Percentiles rank a stretch among this genome's conserved stretches.
Conservation (phyloP, 257 asterid species). For the Echites panduratus region DNA sequence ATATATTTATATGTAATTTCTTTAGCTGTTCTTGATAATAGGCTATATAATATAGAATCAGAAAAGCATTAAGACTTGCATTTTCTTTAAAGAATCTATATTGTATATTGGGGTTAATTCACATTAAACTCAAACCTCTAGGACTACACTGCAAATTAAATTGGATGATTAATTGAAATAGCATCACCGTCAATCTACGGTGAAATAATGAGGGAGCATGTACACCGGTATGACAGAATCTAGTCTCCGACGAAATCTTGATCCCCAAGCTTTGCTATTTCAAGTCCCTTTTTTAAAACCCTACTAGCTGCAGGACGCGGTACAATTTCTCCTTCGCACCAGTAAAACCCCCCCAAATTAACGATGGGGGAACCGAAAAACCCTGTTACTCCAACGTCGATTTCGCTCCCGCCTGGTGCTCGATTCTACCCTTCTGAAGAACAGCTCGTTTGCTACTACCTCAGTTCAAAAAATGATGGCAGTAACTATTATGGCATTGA, state of each 20-base stretch:
- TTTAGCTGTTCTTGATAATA: no score
- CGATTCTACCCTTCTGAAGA: constrained; percentile 38
- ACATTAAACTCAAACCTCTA: neutral
- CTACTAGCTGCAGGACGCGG: neutral
- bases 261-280: constrained; percentile 12
- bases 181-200: neutral
- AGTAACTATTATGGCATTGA: constrained; percentile 10
- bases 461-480: constrained; percentile 26
- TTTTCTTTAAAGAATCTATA: no score
- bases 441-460: constrained; percentile 31
- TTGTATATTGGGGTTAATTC: neutral
- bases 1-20: no score
- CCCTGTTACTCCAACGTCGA: constrained; percentile 10
- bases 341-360: neutral
- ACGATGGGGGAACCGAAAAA: constrained; percentile 22
- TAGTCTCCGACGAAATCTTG: constrained; percentile 13
- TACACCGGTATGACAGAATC: neutral
- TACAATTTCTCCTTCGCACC: neutral
- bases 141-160: neutral
- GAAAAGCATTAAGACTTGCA: no score
- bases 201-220: neutral
- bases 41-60: no score
- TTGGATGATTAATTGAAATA: neutral
- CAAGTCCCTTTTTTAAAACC: constrained; percentile 13
- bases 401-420: constrained; percentile 28